Evolutionary conservation across 176 grass and related monocot species (phyloP), one percentile per base, ranked within the genome.

Genomic region (Eleusine coracana): DNA sequence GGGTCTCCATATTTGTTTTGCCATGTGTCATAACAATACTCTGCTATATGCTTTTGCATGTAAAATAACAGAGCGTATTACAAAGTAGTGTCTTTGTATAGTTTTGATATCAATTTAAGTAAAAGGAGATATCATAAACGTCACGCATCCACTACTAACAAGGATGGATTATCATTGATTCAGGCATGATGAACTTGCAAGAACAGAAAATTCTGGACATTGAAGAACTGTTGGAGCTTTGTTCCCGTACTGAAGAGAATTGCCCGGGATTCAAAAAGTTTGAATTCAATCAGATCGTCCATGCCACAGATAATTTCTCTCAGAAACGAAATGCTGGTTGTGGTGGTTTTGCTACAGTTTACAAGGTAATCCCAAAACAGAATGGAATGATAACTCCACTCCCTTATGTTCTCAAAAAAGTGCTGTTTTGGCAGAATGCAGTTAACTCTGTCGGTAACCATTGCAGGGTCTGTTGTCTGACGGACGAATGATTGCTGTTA

Each of bases 231-330:
- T 51, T 59, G 29, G 41, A 78, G 67, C 73, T 86, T 34, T 89
- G 78, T 66, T 66, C 31, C 21, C 58, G 5, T 40, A 86, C 60
- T 11, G 66, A 86, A 67, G 28, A 86, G 59, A 66, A 28, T 36
- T 86, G 29, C 28, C 41, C 41, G 2, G 83, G 78, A 59, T 89
- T 89, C 31, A 71, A n/a, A 59, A 82, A 40, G 46, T 82, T 89
- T 71, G 51, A 50, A 12, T 86, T 78, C 48, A 39, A n/a, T 67
- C 58, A 89, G 39, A 82, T 89, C 1, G 8, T 77, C 29, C 56
- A 86, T 50, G 83, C 88, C 10, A 86, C 88, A 41, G 66, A 82
- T n/a, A 77, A 38, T 82, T 89, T 89, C 12, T 82, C 88, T 31
- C 66, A 77, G 31, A 71, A 76, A 18, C 42, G 20, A 66, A 82